phyloP scores from a whole-genome alignment of 352 stramenopile species.

The Phytophthora brassicae region DNA sequence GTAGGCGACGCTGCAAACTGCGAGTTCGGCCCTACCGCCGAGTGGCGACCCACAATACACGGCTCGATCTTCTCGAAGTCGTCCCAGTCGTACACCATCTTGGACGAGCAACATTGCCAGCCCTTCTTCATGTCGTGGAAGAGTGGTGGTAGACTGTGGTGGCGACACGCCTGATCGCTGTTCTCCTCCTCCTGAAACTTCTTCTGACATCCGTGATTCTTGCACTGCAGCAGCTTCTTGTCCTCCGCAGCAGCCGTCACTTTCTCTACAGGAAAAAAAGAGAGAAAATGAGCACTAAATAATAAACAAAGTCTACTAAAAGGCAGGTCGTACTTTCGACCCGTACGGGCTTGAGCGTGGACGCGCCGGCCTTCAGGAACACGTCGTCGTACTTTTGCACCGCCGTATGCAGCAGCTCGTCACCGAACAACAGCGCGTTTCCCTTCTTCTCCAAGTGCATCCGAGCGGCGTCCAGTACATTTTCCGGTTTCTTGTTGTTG shows the following conservation, averaged over 20 bases:
- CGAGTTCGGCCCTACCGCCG: conserved; percentile 60
- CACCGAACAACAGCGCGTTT: conserved; percentile 52
- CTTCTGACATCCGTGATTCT: conserved; percentile 84
- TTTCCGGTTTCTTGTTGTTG: conserved; percentile 86
- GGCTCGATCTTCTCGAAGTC: conserved; percentile 91
- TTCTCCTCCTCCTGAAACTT: conserved; percentile 86
- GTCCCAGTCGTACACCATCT: conserved; percentile 95
- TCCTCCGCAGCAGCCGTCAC: conserved; percentile 10
- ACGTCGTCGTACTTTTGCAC: conserved; percentile 88
- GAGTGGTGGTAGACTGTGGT: conserved; percentile 78
- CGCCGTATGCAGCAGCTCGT: conserved; percentile 77
- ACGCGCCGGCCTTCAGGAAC: conserved; percentile 69
- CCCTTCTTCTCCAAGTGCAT: conserved; percentile 79
- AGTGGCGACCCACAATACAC: conserved; percentile 75
- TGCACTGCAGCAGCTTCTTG: conserved; percentile 73
- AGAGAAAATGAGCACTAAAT: neutral
- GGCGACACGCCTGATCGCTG: conserved; percentile 66
- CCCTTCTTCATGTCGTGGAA: conserved; percentile 93
- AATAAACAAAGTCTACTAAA: conserved; percentile 7
- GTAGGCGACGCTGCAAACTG: conserved; percentile 83
- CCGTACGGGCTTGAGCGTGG: conserved; percentile 56
- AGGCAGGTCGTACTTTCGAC: conserved; percentile 20
- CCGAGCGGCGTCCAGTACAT: conserved; percentile 47
- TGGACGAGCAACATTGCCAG: conserved; percentile 88
- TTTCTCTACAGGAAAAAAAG: conserved; percentile 17